A percentile compares a stretch with the other conserved stretches of the same genome.
Conservation (phyloP, 208 protist species). For the Porcisia hertigi region DNA sequence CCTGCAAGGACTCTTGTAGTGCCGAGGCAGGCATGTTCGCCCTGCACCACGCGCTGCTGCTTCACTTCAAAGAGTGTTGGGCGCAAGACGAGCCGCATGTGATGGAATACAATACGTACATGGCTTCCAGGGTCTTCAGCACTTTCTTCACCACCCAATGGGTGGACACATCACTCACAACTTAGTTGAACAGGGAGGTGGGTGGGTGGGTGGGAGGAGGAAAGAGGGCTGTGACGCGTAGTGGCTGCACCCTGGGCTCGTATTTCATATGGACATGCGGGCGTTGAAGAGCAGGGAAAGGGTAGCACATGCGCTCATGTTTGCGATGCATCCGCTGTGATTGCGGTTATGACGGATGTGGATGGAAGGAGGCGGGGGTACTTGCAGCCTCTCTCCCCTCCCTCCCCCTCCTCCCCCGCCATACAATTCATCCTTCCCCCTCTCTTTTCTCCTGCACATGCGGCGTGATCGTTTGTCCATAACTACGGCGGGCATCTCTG, state of each 20-base stretch:
- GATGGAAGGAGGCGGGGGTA: neutral
- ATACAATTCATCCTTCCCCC: neutral
- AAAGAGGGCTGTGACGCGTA: too few relatives aligned
- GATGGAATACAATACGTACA: conserved; percentile 85
- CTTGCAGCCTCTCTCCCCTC: neutral
- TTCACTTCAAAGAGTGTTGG: conserved; percentile 84
- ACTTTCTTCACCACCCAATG: conserved; percentile 64
- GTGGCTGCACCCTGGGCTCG: neutral
- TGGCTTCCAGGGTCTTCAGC: conserved; percentile 54
- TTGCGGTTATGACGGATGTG: neutral
- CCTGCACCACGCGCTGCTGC: conserved; percentile 79
- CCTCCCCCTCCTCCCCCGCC: too few relatives aligned
- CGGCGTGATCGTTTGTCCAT: neutral
- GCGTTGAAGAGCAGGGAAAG: neutral
- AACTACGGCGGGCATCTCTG: neutral
- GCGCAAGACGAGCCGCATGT: conserved; percentile 78
- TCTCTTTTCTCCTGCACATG: neutral
- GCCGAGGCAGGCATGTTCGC: conserved; percentile 68
- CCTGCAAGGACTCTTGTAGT: conserved; percentile 18
- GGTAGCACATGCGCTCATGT: neutral
- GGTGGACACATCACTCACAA: conserved; percentile 14
- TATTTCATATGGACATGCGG: too few relatives aligned
- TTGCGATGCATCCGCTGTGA: neutral
- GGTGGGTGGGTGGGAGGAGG: neutral
- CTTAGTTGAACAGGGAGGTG: neutral